A percentile compares a stretch with the other conserved stretches of the same genome.
Conservation (phyloP, 192 early-diverging fungal genomes). For the Entophlyctis luteolus region DNA sequence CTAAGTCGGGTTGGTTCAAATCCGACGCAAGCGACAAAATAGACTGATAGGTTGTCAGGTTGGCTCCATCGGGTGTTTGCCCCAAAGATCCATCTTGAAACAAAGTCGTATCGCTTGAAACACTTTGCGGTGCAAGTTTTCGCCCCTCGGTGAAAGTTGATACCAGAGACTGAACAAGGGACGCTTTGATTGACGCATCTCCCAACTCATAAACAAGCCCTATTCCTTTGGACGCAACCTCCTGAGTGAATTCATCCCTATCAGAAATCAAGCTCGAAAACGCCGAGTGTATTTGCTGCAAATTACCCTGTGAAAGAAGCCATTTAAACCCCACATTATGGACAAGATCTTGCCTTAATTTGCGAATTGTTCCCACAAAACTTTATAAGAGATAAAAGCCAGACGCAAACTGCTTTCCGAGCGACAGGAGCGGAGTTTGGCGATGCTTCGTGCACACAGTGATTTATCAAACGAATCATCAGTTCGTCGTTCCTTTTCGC, state of each 20-base stretch:
- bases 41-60: slow-evolving; percentile 47
- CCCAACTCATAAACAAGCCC: slow-evolving; percentile 79
- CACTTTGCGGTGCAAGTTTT: slow-evolving; percentile 48
- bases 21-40: slow-evolving; percentile 86
- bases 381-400: slow-evolving; percentile 75
- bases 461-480: slow-evolving; percentile 47
- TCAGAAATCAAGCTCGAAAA: slow-evolving; percentile 75
- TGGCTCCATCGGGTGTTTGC: slow-evolving; percentile 67
- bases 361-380: slow-evolving; percentile 50
- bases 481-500: slow-evolving; percentile 21
- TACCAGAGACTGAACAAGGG: slow-evolving; percentile 69
- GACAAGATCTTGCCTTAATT: slow-evolving; percentile 26
- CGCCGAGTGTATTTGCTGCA: slow-evolving; percentile 62
- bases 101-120: slow-evolving; percentile 69
- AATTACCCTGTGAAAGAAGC: neutral
- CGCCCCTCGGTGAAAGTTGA: slow-evolving; percentile 73
- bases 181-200: slow-evolving; percentile 60
- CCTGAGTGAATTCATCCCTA: slow-evolving; percentile 83
- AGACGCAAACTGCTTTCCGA: slow-evolving; percentile 69
- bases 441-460: slow-evolving; percentile 52
- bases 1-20: slow-evolving; percentile 88
- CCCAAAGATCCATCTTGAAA: slow-evolving; percentile 69
- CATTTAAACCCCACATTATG: neutral
- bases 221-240: slow-evolving; percentile 82
- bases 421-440: slow-evolving; percentile 49